Percentiles rank a stretch among this genome's conserved stretches.
Evolutionary conservation across 768 basidiomycete species (phyloP).

Genomic region (Exsudoporus frostii): DNA sequence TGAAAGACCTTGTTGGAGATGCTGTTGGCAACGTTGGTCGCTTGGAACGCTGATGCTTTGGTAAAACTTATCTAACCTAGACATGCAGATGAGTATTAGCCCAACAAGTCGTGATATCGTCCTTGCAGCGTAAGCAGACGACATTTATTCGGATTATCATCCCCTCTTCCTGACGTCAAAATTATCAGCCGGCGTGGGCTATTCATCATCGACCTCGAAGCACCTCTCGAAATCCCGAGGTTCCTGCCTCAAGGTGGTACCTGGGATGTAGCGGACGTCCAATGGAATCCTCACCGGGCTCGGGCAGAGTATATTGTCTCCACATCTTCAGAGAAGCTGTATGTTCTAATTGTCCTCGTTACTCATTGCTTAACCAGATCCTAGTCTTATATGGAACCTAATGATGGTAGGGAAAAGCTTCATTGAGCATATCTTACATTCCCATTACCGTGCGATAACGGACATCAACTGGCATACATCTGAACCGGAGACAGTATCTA

Average conservation of each 20-base stretch:
- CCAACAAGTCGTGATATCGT: constrained; percentile 87
- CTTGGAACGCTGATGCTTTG: background rate
- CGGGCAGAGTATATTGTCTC: constrained; percentile 81
- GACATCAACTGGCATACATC: constrained; percentile 97
- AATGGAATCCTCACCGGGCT: constrained; percentile 84
- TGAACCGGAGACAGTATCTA: constrained; percentile 81
- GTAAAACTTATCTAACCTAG: constrained; percentile 5
- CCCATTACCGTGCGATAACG: constrained; percentile 93
- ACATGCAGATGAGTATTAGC: constrained; percentile 82
- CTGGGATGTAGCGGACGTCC: constrained; percentile 93
- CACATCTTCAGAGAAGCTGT: constrained; percentile 88
- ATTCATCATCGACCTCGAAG: constrained; percentile 91
- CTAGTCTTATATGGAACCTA: constrained; percentile 93
- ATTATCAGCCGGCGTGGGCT: constrained; percentile 71
- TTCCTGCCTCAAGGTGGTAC: constrained; percentile 96
- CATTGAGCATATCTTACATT: constrained; percentile 80
- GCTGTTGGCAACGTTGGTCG: constrained; percentile 76
- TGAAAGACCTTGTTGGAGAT: constrained; percentile 76
- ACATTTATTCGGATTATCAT: background rate
- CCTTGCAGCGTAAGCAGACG: constrained; percentile 69
- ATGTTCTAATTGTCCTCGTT: constrained; percentile 22
- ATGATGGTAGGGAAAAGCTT: constrained; percentile 66
- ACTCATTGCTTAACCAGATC: background rate
- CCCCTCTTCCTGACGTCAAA: background rate
- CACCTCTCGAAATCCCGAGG: constrained; percentile 81